Evolutionary conservation across 2,329 filamentous ascomycete genomes (phyloP), one percentile per base, ranked within the genome.

Genomic region (Rugonectria rugulosa): DNA sequence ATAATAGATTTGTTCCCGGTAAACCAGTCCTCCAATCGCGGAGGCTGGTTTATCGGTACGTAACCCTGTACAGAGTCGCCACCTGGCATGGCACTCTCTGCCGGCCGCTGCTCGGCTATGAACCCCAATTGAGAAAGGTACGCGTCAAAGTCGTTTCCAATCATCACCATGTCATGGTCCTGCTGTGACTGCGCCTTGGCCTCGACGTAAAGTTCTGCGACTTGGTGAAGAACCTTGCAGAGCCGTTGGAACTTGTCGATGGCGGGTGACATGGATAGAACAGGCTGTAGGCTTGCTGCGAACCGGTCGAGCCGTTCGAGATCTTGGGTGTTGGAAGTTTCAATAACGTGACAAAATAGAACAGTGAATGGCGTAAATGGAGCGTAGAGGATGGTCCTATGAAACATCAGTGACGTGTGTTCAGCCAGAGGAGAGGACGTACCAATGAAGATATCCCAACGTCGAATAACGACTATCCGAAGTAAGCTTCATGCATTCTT

Each of bases 321-420:
- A 37, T 43, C 47, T 36, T 43, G 20, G 5, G 15, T 17, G 32
- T 52, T 36, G 6, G 41, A 45, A 8, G 49, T 52, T 23, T 52
- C 49, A 14, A 52, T 52, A 27, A 52, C 49, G 14, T 52, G 41
- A n/a, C 49, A 52, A n/a, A 52, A 52, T 12, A 52, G 40, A 14
- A 52, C 32, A 9, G 41, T 52, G 23, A 52, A 45, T 11, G 49
- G 49, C 2, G 38, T 38, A 14, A 52, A 52, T 2, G 49, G 49
- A 15, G 31, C 23, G 17, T 27, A 52, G 15, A 52, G 14, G 15
- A 45, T 45, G 5, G 49, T 52, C 49, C 49, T 52, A 9, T n/a
- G 6, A 21, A 9, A 5, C 8, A n/a, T 52, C 31, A 38, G 48
- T 24, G 12, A 3, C 21, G 5, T 4, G 12, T 7, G n/a, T 7